Evolutionary conservation across 495 filamentous ascomycete species (phyloP).

Genomic region (Aspergillus sclerotioniger): DNA sequence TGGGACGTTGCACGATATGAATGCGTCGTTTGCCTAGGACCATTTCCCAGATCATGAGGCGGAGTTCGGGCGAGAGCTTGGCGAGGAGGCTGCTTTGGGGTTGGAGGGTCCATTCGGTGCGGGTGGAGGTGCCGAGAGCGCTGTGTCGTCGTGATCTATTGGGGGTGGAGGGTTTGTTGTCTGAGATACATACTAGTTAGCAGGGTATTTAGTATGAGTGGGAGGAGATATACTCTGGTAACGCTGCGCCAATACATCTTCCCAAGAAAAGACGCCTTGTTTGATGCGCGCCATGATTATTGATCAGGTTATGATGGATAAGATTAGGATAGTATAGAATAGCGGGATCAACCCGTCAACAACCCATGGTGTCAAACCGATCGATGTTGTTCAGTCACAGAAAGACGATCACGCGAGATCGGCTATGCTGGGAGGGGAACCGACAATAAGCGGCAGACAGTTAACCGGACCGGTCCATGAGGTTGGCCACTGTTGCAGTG

Average conservation of each 20-base stretch:
- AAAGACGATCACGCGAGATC: constrained; percentile 12
- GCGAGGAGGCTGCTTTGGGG: constrained; percentile 35
- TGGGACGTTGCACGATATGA: constrained; percentile 41
- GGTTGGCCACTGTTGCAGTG: not conserved
- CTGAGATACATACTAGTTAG: no score
- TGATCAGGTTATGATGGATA: no score
- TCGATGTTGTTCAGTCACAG: no score
- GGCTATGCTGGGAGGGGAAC: constrained; percentile 1
- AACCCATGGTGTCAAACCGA: constrained; percentile 15
- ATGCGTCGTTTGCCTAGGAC: constrained; percentile 35
- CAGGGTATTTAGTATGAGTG: no score
- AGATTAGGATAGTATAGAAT: no score
- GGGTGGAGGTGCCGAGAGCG: constrained; percentile 4
- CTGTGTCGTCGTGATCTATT: constrained; percentile 19
- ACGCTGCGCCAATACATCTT: constrained; percentile 46
- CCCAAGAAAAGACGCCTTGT: constrained; percentile 47
- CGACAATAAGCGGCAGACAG: constrained; percentile 19
- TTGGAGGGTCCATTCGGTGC: constrained; percentile 21
- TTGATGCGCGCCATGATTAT: constrained; percentile 42
- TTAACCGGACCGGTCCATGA: constrained; percentile 5
- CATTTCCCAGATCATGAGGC: constrained; percentile 46
- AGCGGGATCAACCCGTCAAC: constrained; percentile 9
- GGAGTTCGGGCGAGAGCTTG: constrained; percentile 45
- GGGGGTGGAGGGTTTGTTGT: constrained; percentile 39
- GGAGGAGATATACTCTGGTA: constrained; percentile 41